A percentile compares a stretch with the other conserved stretches of the same genome.
Conservation (phyloP, 2,329 filamentous ascomycete genomes). For the Fusarium xyrophilum region DNA sequence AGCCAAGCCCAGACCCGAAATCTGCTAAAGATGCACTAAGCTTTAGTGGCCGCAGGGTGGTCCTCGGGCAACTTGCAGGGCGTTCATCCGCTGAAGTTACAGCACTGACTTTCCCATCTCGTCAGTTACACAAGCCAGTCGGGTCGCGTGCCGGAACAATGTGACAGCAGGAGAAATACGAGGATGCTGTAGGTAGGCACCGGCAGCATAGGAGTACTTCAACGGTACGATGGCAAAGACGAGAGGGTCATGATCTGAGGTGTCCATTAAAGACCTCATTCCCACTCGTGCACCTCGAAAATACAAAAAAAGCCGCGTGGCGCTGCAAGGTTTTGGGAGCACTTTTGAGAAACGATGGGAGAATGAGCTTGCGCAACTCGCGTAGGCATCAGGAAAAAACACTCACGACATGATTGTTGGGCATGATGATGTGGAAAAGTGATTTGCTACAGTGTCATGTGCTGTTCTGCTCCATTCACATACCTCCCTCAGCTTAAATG, state of each 20-base stretch:
- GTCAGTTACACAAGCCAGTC: background rate
- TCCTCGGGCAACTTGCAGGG: slow-evolving; percentile 10
- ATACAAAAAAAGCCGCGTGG: slow-evolving; percentile 32
- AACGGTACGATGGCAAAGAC: background rate
- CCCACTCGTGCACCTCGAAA: slow-evolving; percentile 18
- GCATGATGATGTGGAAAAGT: too few species aligned
- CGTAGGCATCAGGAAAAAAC: slow-evolving; percentile 4
- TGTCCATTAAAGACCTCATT: slow-evolving; percentile 13
- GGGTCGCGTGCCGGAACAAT: slow-evolving; percentile 8
- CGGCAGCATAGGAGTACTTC: background rate
- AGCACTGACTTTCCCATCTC: background rate
- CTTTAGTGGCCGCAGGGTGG: slow-evolving; percentile 23
- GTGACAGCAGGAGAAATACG: background rate
- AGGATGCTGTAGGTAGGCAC: background rate
- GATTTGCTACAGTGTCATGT: too few species aligned
- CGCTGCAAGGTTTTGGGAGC: slow-evolving; percentile 39
- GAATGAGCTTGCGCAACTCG: slow-evolving; percentile 12
- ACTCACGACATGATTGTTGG: background rate
- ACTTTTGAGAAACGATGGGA: slow-evolving; percentile 14
- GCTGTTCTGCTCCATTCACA: too few species aligned
- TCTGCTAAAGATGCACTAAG: slow-evolving; percentile 30
- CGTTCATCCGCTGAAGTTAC: slow-evolving; percentile 15
- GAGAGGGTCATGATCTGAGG: slow-evolving; percentile 1
- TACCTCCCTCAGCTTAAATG: background rate
- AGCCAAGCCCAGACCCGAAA: slow-evolving; percentile 1